Percentiles rank a stretch among this genome's conserved stretches.
These are phyloP conservation scores for Trametes polyzona DNA, from an alignment of 1,284 basidiomycete genomes.

Conservation along the genomic window DNA sequence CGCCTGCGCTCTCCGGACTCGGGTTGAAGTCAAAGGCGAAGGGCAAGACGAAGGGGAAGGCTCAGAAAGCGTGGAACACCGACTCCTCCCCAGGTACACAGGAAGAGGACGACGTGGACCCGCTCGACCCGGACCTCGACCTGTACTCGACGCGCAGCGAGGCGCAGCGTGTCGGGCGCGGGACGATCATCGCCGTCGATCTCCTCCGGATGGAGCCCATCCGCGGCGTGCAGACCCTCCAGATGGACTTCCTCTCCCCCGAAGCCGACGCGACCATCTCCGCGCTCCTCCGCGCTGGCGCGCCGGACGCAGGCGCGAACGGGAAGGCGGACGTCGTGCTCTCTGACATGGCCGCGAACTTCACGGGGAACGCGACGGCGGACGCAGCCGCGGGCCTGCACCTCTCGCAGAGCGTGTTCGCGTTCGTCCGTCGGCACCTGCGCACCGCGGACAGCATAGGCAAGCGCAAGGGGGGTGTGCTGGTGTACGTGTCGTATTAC, in stretches of 20 bases:
- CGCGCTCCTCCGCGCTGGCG: constrained; percentile 42
- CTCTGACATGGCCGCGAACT: constrained; percentile 80
- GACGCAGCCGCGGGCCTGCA: constrained; percentile 66
- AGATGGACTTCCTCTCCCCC: constrained; percentile 76
- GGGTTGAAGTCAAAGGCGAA: constrained; percentile 20
- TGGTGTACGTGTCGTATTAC: constrained; percentile 64
- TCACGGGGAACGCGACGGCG: constrained; percentile 60
- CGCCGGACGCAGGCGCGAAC: constrained; percentile 27
- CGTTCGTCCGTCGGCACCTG: constrained; percentile 60
- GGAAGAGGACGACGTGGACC: constrained; percentile 10
- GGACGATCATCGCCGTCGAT: constrained; percentile 76
- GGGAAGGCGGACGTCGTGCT: constrained; percentile 72
- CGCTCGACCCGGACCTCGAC: constrained; percentile 7
- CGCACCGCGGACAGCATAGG: constrained; percentile 47
- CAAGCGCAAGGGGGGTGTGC: constrained; percentile 54
- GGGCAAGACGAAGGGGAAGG: neutral
- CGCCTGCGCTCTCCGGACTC: constrained; percentile 10
- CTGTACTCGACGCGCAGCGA: neutral
- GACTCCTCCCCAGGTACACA: neutral
- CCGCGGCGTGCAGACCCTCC: constrained; percentile 66
- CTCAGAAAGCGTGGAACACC: constrained; percentile 11
- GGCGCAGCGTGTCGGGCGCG: constrained; percentile 40
- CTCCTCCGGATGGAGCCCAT: constrained; percentile 70
- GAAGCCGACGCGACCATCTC: constrained; percentile 54
- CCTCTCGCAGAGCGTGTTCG: constrained; percentile 65